phyloP scores from a whole-genome alignment of 345 rosid species.

The Ailanthus altissimus region DNA sequence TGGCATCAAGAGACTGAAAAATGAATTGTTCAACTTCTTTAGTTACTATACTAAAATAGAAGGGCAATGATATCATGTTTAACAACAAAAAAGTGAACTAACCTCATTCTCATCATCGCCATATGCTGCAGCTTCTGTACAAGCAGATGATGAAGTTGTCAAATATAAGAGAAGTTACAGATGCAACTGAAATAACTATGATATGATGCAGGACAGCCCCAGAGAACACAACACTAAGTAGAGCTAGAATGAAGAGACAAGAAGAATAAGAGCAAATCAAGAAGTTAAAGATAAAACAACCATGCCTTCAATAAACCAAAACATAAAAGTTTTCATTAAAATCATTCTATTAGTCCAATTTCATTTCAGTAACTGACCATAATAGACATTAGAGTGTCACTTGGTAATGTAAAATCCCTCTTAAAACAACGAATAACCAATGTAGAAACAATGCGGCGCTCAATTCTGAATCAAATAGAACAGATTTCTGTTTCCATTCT shows the following conservation, averaged over 20 bases:
- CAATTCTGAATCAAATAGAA: neutral
- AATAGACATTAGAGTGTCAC: neutral
- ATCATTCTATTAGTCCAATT: neutral
- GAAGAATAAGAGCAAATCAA: neutral
- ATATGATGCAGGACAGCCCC: neutral
- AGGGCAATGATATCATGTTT: neutral
- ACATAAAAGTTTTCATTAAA: neutral
- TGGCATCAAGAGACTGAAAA: slow-evolving; percentile 69
- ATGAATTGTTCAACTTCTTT: slow-evolving; percentile 29
- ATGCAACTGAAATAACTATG: neutral
- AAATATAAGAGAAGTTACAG: neutral
- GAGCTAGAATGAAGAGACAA: neutral
- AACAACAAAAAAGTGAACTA: neutral
- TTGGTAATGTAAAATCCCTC: neutral
- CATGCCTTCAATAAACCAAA: neutral
- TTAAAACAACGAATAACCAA: neutral
- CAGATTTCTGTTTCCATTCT: neutral
- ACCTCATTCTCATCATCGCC: slow-evolving; percentile 65
- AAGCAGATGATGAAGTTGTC: slow-evolving; percentile 21
- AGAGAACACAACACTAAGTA: neutral
- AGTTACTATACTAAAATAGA: neutral
- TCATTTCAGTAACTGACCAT: neutral
- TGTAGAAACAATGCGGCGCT: neutral
- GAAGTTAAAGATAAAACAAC: neutral
- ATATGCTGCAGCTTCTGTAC: slow-evolving; percentile 78